Base-by-base conservation (phyloP, 345 rosid genomes). In the Salix dunnii region DNA sequence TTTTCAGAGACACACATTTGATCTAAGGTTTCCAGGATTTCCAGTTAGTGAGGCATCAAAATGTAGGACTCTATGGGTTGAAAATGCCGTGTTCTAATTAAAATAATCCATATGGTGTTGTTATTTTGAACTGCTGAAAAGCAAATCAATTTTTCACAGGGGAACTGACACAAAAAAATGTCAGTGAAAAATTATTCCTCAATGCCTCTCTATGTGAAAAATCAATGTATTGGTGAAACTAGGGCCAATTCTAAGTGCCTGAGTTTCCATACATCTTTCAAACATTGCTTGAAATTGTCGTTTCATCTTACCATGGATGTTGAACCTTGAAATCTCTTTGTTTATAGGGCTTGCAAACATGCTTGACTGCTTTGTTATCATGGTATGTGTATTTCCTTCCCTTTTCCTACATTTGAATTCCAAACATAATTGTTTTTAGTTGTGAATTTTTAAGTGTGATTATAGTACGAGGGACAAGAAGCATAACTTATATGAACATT, bases 321-420 rank as follows among this genome's bases (percentile, higher is more conserved):
- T 81, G 73, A 82, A 81, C 67, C 55, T 71, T 79, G 76, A 42
- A 70, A 69, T 79, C 5, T 76, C 73, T 82, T 82, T 79, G 75
- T 83, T 89, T 77, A 21, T 89, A 93, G 99, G 98, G 99, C 68
- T 87, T 93, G 85, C 99, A 93, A 85, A 92, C 96, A 49, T 96
- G 99, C 82, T 81, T 91, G 90, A 97, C 89, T 53, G 90, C 98
- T 79, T 84, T 96, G 77, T 86, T 96, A 74, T 93, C 97, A 73
- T 90, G 99, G 99, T 96, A 90, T 79, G 84, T 40, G 17, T 72
- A 21, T 71, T 73, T 67, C 68, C 17, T 64, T n/a, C 55, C 68
- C 42, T 62, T 72, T 60, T 33, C 28, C 38, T 23, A 33, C n/a
- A 36, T 23, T 36, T 51, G 68, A 71, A 28, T 2, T n/a, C 35